A percentile compares a stretch with the other conserved stretches of the same genome.
These are phyloP conservation scores for Aureobasidium sp. DNA, from an alignment of 2,329 filamentous ascomycete genomes.

Conservation along the genomic window DNA sequence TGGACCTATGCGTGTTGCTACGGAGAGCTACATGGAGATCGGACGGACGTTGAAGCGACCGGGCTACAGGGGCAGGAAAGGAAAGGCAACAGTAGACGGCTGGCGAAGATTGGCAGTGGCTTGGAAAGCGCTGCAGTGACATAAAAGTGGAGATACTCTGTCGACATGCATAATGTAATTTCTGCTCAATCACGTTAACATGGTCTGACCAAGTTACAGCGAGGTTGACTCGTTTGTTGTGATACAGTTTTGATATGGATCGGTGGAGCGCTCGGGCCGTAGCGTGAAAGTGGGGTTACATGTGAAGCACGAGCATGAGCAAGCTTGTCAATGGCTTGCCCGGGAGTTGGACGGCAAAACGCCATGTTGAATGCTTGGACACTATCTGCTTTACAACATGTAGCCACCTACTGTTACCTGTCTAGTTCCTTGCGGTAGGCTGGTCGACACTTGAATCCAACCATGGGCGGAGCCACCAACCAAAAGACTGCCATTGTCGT, in stretches of 20 bases:
- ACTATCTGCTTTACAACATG: conserved; percentile 2
- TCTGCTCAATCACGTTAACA: conserved; percentile 2
- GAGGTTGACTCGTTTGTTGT: no score
- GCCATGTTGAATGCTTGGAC: conserved; percentile 6
- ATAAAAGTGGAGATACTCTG: conserved; percentile 11
- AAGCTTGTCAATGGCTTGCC: no score
- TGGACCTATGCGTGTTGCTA: conserved; percentile 60
- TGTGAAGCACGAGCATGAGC: conserved; percentile 1
- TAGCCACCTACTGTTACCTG: conserved; percentile 5
- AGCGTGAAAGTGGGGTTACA: conserved; percentile 1
- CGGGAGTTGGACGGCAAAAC: no score
- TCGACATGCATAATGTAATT: conserved; percentile 8
- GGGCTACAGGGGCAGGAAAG: conserved; percentile 38
- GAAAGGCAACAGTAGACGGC: conserved; percentile 42
- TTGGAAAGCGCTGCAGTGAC: conserved; percentile 41
- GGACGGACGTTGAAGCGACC: conserved; percentile 51
- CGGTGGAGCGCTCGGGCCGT: no score
- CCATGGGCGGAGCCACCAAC: conserved; percentile 6
- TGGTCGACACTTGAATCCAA: neutral
- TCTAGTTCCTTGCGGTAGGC: neutral
- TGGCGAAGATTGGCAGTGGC: conserved; percentile 49
- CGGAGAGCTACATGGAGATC: conserved; percentile 73
- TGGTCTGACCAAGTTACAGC: no score
- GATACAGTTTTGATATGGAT: no score
- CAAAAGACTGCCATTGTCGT: conserved; percentile 48